These are phyloP conservation scores for Mucor ambiguus DNA, from an alignment of 371 early-diverging fungal species.

Conservation along the genomic window DNA sequence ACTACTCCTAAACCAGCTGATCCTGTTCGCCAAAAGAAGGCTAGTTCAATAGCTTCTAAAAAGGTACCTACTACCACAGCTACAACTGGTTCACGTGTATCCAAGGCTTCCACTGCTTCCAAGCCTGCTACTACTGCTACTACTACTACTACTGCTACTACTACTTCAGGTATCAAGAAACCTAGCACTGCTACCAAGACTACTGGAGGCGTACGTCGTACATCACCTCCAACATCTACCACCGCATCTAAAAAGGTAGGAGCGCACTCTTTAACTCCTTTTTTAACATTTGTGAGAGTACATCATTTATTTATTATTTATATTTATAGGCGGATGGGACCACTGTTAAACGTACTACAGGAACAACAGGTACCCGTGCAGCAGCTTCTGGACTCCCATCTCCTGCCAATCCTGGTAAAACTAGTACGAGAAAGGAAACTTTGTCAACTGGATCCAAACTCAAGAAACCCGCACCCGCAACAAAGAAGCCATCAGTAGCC, in stretches of 20 bases:
- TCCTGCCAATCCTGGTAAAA: constrained; percentile 1
- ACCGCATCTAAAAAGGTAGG: constrained; percentile 19
- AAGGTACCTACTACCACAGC: constrained; percentile 5
- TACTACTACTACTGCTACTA: constrained; percentile 5
- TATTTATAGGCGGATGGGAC: neutral
- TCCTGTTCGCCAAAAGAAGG: constrained; percentile 6
- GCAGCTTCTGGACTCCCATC: constrained; percentile 2
- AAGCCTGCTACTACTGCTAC: constrained; percentile 8
- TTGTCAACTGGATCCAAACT: constrained; percentile 8
- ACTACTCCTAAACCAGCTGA: constrained; percentile 9
- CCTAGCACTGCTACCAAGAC: neutral
- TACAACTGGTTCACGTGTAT: neutral
- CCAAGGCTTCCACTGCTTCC: neutral
- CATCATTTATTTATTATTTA: neutral
- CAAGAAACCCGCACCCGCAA: constrained; percentile 3
- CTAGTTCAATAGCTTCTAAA: neutral
- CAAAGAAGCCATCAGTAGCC: constrained; percentile 1
- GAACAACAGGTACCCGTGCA: constrained; percentile 11
- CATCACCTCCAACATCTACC: constrained; percentile 14
- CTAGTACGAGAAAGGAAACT: constrained; percentile 14
- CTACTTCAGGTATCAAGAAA: constrained; percentile 7
- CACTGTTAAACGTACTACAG: constrained; percentile 5
- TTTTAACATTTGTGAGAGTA: neutral
- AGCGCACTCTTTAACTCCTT: neutral
- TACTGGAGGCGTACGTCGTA: neutral